Base-by-base conservation (phyloP, 768 basidiomycete species). In the Russula ochroleuca region DNA sequence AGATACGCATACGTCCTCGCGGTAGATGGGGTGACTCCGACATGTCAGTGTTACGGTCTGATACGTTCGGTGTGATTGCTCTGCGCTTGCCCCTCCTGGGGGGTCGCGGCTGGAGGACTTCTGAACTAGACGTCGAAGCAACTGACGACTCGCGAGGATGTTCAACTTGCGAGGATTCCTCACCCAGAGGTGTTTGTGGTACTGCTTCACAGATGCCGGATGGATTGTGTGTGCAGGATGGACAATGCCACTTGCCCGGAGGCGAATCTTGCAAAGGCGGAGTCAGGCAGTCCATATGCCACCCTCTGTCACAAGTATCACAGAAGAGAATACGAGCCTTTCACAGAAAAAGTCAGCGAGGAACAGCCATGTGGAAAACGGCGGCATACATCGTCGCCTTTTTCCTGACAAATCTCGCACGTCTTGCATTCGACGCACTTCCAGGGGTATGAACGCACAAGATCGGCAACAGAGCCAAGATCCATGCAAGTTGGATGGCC, bases 281-380 rank as follows among this genome's bases (percentile, higher is more conserved):
- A 41, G 76, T 69, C 61, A 94, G 79, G 73, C 90, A 94, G 67
- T 86, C 83, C 80, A 86, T 85, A 74, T 94, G 92, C 89, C 90
- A 93, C 40, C 91, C 93, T 81, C 93, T 81, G 79, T 98, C 96
- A 74, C 96, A 98, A 61, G 79, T 83, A 79, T 98, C 96, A 73
- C 96, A 98, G 69, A 98, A 89, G 58, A 98, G 74, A 67, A 97
- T 86, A 57, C 83, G 82, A 58, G 81, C 85, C 91, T 95, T 71
- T 59, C 33, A 33, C 52, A 38, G 57, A 11, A 28, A 49, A 14
- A 57, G 75, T 67, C 74, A 70, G 58, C n/a, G 63, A 37, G 35
- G 31, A 41, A 33, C 67, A 62, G 41, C 64, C 61, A 45, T 68
- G 52, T 60, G 61, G 59, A 38, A 38, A 65, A 57, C 57, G 31